These are phyloP conservation scores for Phaeotremella fagi DNA, from an alignment of 768 basidiomycete species.

Conservation along the genomic window DNA sequence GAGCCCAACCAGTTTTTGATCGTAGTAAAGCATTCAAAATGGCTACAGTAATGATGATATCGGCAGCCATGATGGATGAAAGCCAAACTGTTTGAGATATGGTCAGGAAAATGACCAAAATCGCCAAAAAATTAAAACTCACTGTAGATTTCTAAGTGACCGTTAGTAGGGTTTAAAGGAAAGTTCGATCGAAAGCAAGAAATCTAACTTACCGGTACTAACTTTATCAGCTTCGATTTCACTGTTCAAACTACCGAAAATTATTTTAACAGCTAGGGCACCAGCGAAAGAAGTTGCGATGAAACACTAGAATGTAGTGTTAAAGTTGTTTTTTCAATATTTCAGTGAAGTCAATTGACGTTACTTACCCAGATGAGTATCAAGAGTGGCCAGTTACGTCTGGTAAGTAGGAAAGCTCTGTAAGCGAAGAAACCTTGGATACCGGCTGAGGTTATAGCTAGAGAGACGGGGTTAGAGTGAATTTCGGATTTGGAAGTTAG, in stretches of 20 bases:
- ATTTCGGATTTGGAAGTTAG: not conserved
- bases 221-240: conserved; percentile 11
- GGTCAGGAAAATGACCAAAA: not conserved
- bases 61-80: conserved; percentile 18
- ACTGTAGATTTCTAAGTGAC: conserved; percentile 3
- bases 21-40: conserved; percentile 20
- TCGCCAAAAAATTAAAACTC: not conserved
- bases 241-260: conserved; percentile 12
- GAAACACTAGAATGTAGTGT: conserved; percentile 2
- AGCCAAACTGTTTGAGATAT: conserved; percentile 15
- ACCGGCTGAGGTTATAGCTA: conserved; percentile 13
- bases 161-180: not conserved
- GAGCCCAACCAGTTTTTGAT: conserved; percentile 32
- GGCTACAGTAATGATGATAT: conserved; percentile 26
- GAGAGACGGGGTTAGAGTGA: not conserved
- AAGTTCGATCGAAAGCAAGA: not conserved
- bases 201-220: not conserved
- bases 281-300: conserved; percentile 9
- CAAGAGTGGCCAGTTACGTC: conserved; percentile 6
- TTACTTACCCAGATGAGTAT: not conserved
- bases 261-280: conserved; percentile 15
- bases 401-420: conserved; percentile 15
- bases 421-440: conserved; percentile 21
- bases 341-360: too few species aligned
- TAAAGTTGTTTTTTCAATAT: too few species aligned